Percentiles rank a stretch among this genome's conserved stretches.
Evolutionary conservation across 108 stramenopile species (phyloP).

Genomic region (Cafeteria roenbergensis): DNA sequence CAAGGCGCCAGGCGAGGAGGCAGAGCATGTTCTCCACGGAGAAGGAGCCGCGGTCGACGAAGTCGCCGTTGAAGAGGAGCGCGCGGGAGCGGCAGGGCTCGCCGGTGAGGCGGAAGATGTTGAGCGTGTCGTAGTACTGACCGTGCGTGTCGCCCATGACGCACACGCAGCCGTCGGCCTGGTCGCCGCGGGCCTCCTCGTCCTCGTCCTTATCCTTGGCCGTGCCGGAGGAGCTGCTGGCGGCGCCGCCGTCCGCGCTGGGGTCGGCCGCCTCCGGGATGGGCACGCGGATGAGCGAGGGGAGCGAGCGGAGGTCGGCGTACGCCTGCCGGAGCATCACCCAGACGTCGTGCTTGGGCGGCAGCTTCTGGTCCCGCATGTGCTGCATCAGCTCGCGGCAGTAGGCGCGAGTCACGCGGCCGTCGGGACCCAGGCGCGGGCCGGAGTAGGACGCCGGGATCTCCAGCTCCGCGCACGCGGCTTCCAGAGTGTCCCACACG

Average conservation of each 20-base stretch:
- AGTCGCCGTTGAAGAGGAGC: constrained; percentile 96
- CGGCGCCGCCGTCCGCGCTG: constrained; percentile 24
- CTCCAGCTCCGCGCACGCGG: constrained; percentile 32
- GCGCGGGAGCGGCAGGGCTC: constrained; percentile 64
- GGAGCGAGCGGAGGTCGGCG: constrained; percentile 44
- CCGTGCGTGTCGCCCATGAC: constrained; percentile 96
- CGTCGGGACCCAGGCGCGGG: constrained; percentile 58
- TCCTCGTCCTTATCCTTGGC: background rate
- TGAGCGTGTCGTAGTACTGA: constrained; percentile 92
- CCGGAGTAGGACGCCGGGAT: constrained; percentile 66
- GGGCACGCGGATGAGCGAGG: constrained; percentile 55
- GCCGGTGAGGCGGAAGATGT: constrained; percentile 83
- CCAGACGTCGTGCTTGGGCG: constrained; percentile 79
- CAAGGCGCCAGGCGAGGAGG: constrained; percentile 69
- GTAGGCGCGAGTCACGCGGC: constrained; percentile 52
- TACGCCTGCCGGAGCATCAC: constrained; percentile 56
- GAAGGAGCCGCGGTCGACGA: constrained; percentile 90
- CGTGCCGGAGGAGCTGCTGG: constrained; percentile 20
- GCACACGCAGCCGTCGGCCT: constrained; percentile 13
- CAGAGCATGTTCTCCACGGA: constrained; percentile 82
- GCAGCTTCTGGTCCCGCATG: constrained; percentile 72
- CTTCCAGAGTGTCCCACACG: constrained; percentile 52
- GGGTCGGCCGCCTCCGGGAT: constrained; percentile 59
- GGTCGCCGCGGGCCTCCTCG: constrained; percentile 6
- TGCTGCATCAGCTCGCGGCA: constrained; percentile 63